Base-by-base conservation (phyloP, 139 green algal genomes). In the Raphidocelis subcapitata region DNA sequence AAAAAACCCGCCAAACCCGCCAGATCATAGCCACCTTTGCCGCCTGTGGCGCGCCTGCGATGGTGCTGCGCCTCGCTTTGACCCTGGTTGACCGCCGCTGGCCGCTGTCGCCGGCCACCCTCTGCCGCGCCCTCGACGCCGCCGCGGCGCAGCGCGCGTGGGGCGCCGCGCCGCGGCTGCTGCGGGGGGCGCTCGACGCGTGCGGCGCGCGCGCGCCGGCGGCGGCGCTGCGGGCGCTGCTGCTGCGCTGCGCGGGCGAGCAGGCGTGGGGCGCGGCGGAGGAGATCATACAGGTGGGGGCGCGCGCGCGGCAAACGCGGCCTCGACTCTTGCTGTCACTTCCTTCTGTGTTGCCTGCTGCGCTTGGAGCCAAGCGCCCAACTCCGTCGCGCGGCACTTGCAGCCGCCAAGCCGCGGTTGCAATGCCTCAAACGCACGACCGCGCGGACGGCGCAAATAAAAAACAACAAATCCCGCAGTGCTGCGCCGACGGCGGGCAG, bases 11-110 rank as follows among this genome's bases (percentile, higher is more conserved):
- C 8, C 41, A 49, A 49, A 8, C 41, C 47, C 70, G 60, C 62
- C 62, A 56, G 59, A 77, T 77, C 44, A 26, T 77, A 10, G n/a
- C 47, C 8, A 63, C 70, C 3, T 69, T 77, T 23, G 31, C 46
- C 24, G 61, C 70, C 35, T 77, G 70, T 47, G 49, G 59, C 24
- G 70, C 70, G 4, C 24, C 23, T 21, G 23, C 55, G 18, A 47
- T 77, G 33, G 70, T 69, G 14, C 61, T 77, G 47, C 33, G 49
- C 16, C 32, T 77, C 5, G 32, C 35, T 0, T 46, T 70, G 5
- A 29, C 31, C 1, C 68, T 77, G 61, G 36, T n/a, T 1, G 44
- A 77, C 29, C 70, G 62, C 12, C 46, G 62, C 0, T 33, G 44
- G 23, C 23, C 37, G 28, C 2, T 77, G 46, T 60, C 69, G 20